Evolutionary conservation across 2,329 filamentous ascomycete genomes (phyloP).

Genomic region (Ophiostoma perfectum): DNA sequence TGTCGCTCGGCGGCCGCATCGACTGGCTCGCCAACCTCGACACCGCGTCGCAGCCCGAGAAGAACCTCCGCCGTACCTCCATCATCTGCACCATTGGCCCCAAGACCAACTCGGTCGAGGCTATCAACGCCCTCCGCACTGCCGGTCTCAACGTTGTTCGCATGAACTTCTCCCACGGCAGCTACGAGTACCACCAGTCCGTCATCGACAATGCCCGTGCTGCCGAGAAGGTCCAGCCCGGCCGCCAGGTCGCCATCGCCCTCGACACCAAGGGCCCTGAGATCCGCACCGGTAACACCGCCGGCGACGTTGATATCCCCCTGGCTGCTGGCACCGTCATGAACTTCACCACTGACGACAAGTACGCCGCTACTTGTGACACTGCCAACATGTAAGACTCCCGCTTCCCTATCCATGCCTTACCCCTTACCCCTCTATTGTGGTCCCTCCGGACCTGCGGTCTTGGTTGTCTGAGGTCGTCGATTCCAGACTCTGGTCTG

Average conservation of each 20-base stretch:
- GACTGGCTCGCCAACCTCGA: constrained; percentile 68
- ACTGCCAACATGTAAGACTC: constrained; percentile 80
- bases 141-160: constrained; percentile 95
- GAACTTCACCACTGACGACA: constrained; percentile 95
- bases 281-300: constrained; percentile 61
- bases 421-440: background rate
- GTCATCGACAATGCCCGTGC: constrained; percentile 93
- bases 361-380: constrained; percentile 78
- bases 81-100: constrained; percentile 99
- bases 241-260: constrained; percentile 91
- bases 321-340: constrained; percentile 77
- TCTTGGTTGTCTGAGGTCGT: background rate
- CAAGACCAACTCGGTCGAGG: constrained; percentile 97
- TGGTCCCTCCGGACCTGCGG: background rate
- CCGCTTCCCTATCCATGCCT: constrained; percentile 21
- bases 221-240: constrained; percentile 70
- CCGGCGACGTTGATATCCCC: constrained; percentile 73
- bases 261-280: constrained; percentile 66
- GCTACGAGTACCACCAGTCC: constrained; percentile 87
- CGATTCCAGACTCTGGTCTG: background rate
- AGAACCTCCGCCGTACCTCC: constrained; percentile 91
- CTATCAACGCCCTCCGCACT: constrained; percentile 88
- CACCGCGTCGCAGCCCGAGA: constrained; percentile 79
- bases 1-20: constrained; percentile 67
- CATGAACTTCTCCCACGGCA: constrained; percentile 98